phyloP scores from a whole-genome alignment of 495 filamentous ascomycete species.

The Penicillium alfredii region DNA sequence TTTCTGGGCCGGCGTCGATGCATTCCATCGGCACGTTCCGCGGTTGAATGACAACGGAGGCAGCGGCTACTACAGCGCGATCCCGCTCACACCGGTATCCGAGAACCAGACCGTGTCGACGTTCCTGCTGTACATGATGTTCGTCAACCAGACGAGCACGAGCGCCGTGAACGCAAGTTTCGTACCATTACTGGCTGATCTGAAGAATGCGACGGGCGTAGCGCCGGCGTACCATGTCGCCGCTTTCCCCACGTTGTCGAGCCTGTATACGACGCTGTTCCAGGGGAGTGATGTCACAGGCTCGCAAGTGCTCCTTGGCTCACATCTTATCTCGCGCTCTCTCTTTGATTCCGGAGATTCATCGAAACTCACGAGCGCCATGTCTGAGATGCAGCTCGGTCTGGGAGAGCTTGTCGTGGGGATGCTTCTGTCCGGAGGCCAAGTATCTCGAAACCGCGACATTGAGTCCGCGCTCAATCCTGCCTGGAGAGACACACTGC shows the following conservation, averaged over 20 bases:
- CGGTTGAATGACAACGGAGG: conserved; percentile 1
- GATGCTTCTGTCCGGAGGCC: neutral
- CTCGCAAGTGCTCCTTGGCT: neutral
- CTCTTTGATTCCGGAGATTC: conserved; percentile 1
- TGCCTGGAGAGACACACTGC: conserved; percentile 1
- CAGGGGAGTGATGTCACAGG: conserved; percentile 1
- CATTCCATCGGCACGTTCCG: neutral
- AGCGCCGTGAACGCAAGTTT: neutral
- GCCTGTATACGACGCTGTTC: neutral
- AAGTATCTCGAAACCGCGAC: neutral
- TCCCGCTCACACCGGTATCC: neutral
- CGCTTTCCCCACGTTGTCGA: conserved; percentile 1
- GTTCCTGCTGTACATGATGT: neutral
- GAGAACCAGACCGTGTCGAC: neutral
- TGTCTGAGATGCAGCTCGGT: neutral
- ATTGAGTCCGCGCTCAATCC: conserved; percentile 4
- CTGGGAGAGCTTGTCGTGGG: neutral
- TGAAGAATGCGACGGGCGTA: neutral
- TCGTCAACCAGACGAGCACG: conserved; percentile 5
- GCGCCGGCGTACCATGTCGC: neutral
- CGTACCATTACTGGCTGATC: neutral
- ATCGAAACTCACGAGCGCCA: neutral
- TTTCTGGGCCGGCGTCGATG: neutral
- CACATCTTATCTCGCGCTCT: neutral
- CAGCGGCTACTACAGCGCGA: neutral